Evolutionary conservation across 805 yeast species (phyloP), one percentile per base, ranked within the genome.

Genomic region (Pichia occidentalis): DNA sequence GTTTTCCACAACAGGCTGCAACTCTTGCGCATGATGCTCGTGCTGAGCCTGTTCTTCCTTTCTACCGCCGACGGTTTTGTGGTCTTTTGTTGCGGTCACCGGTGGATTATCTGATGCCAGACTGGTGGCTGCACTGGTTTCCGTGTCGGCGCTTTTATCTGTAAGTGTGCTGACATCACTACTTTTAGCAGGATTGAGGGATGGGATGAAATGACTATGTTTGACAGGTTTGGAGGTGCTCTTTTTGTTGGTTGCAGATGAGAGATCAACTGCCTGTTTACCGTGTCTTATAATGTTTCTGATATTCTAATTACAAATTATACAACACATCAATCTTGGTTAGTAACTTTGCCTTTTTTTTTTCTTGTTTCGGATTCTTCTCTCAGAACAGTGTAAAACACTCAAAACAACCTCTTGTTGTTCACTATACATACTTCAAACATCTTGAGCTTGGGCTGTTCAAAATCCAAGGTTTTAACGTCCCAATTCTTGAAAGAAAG

Each of bases 221-320:
- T n/a, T n/a, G n/a, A n/a, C n/a, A n/a, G n/a, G n/a, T n/a, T n/a
- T n/a, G n/a, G n/a, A n/a, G n/a, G n/a, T n/a, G n/a, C n/a, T n/a
- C 16, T 7, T 19, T 18, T 11, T 21, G 11, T 6, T 13, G 10
- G 7, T 20, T n/a, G 14, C 10, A 14, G 16, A 7, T 31, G 10
- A 23, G 9, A 9, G 25, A 4, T 36, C 41, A 1, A 26, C 61
- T 5, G 65, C 67, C 34, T 62, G 64, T 41, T 53, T 63, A 13
- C 71, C 71, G 39, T 65, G 70, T 37, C 70, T 59, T 36, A 67
- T 67, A 40, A 65, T 63, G 40, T 66, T 64, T 48, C 63, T 64
- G 25, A 67, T 48, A 49, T 63, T 65, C 67, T 64, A 39, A 12
- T 9, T 23, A 12, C 12, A 23, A 23, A 10, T 12, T n/a, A n/a